Evolutionary conservation across 2,329 filamentous ascomycete species (phyloP).

Genomic region (Talaromyces amestolkiae): DNA sequence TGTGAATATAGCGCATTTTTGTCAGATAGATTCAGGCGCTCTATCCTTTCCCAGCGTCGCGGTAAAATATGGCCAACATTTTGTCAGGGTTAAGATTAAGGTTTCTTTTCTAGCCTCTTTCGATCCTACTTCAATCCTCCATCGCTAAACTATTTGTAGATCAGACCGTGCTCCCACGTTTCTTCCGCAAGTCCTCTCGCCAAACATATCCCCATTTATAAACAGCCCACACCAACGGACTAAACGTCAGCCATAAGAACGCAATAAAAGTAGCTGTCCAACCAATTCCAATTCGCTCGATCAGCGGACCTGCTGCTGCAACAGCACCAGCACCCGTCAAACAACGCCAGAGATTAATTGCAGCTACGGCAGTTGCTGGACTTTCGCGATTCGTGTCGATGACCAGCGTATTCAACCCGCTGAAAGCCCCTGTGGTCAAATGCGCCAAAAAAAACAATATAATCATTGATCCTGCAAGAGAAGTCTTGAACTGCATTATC

Average conservation of each 20-base stretch:
- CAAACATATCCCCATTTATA: constrained; percentile 22
- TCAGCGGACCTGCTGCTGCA: constrained; percentile 23
- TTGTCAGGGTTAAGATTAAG: too few species aligned
- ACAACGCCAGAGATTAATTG: constrained; percentile 45
- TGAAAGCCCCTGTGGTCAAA: constrained; percentile 29
- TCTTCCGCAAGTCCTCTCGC: constrained; percentile 12
- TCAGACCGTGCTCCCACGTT: too few species aligned
- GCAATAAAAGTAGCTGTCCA: constrained; percentile 28
- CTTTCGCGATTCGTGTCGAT: constrained; percentile 30
- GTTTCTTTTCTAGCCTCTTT: too few species aligned
- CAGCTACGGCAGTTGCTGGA: constrained; percentile 44
- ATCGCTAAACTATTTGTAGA: too few species aligned
- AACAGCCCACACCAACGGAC: constrained; percentile 24
- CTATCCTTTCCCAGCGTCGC: too few species aligned
- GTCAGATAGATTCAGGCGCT: too few species aligned
- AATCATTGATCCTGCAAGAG: constrained; percentile 36
- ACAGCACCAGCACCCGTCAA: constrained; percentile 43
- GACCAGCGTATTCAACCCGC: constrained; percentile 12
- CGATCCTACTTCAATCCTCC: too few species aligned
- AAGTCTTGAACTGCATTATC: constrained; percentile 35
- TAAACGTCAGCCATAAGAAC: constrained; percentile 24
- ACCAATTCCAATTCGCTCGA: constrained; percentile 27
- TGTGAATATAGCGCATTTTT: too few species aligned
- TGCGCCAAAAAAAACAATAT: constrained; percentile 42
- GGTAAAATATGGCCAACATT: too few species aligned